Evolutionary conservation across 1,284 basidiomycete species (phyloP), one percentile per base, ranked within the genome.

Genomic region (Ganoderma lingzhi): DNA sequence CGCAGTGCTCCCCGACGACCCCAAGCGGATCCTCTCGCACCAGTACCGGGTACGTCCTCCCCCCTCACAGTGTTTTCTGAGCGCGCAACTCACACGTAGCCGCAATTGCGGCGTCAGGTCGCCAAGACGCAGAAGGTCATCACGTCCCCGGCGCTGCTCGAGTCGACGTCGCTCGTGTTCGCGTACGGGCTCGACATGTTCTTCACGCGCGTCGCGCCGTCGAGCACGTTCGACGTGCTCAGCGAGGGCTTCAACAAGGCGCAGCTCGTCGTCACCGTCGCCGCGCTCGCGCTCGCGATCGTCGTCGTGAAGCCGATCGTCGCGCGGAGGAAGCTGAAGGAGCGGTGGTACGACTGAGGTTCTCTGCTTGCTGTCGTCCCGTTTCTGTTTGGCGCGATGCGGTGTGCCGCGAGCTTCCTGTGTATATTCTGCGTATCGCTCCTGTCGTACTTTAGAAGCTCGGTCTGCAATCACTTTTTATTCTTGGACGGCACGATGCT

Each of bases 161-260:
- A 99, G 80, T 96, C 94, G 6, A 98, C 96, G 0, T 93, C 94
- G 0, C 82, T 98, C n/a, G 88, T 99, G 12, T 90, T 98, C 74
- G 90, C 91, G 0, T 90, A 91, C 73, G 96, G 96, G 5, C 85
- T 96, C 17, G 97, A 99, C 80, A 83, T 97, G 71, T 97, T 98
- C 85, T 82, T 90, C 39, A 94, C 94, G 6, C 88, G 95, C 17
- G 86, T 96, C 4, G 88, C 94, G 48, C 96, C 98, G 0, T 96
- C 94, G 2, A 91, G 90, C 35, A 96, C 95, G 35, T 99, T 99
- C 77, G 97, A 99, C 78, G 90, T 97, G n/a, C 87, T 98, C 15
- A 94, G 88, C 78, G 90, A 95, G 80, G 88, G 86, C 77, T 99
- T 99, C 82, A 99, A 99, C 84, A 98, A 99, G 84, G 84, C 84